Evolutionary conservation across 208 protist genomes (phyloP), one percentile per base, ranked within the genome.

Genomic region (Tritrichomonas foetus): DNA sequence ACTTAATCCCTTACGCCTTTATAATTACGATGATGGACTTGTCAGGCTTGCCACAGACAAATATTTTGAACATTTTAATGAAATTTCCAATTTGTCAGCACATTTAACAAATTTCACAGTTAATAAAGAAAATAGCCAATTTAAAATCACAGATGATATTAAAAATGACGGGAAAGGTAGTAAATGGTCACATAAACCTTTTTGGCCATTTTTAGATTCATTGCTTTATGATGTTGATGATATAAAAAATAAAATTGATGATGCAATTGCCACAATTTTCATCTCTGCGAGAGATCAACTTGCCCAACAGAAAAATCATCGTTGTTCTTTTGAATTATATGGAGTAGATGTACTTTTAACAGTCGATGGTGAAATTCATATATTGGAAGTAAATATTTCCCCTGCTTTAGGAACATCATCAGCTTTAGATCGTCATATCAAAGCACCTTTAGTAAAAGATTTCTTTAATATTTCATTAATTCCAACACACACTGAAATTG

Each of bases 311-410:
- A 82, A 75, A 36, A 61, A 44, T 44, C 75, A 49, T 14, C 8
- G 89, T 20, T 36, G 94, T 20, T 98, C 97, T 96, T 98, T 98
- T 94, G 98, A 99, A 96, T 94, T 99, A 27, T 96, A 98, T 47
- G 98, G 98, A 33, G 98, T 98, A 94, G 98, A 99, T 94, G 96
- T 99, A 47, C 95, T 99, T 3, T 94, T 99, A 36, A 97, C 98
- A 94, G 78, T 95, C 75, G 97, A 97, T 53, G 96, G 98, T 94
- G 96, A 97, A 94, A 97, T 97, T 93, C 98, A 97, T 97, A 95
- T 99, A 55, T 96, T 99, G 95, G 98, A 99, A 96, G 98, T 99
- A 41, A 99, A 99, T 95, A 94, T 93, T 78, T 64, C 93, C 49
- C 94, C 94, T 36, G 94, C 94, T 36, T n/a, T 95, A 3, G 94